These are phyloP conservation scores for Penicillium sp. DNA, from an alignment of 2,329 filamentous ascomycete genomes.

Conservation along the genomic window DNA sequence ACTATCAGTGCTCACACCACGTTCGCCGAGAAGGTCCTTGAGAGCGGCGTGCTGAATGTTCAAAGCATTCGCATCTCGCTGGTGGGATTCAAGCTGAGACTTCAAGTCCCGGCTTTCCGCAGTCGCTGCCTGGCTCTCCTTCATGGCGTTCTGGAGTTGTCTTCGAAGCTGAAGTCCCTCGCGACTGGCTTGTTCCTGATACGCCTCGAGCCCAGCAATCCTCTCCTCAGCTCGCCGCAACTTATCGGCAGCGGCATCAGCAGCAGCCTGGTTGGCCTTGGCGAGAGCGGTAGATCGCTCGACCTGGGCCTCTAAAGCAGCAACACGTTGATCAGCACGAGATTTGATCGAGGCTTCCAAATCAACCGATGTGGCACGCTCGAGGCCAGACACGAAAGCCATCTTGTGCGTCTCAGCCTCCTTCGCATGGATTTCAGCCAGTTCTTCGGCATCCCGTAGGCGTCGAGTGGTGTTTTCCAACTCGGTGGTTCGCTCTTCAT, in stretches of 20 bases:
- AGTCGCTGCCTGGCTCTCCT: conserved; percentile 80
- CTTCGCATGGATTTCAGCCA: conserved; percentile 82
- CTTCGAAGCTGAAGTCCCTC: conserved; percentile 88
- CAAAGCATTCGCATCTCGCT: conserved; percentile 92
- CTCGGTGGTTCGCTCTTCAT: conserved; percentile 78
- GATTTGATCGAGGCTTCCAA: conserved; percentile 40
- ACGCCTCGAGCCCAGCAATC: conserved; percentile 93
- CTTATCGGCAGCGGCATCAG: conserved; percentile 83
- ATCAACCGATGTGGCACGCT: conserved; percentile 64
- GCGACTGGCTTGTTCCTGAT: conserved; percentile 94
- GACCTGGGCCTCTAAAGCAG: conserved; percentile 77
- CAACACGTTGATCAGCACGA: conserved; percentile 60
- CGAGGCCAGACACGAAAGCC: conserved; percentile 79
- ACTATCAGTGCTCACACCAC: conserved; percentile 75
- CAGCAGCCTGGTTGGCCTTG: conserved; percentile 85
- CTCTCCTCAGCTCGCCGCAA: conserved; percentile 91
- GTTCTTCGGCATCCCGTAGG: conserved; percentile 81
- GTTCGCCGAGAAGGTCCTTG: conserved; percentile 88
- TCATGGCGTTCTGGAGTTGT: conserved; percentile 82
- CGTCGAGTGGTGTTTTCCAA: conserved; percentile 74
- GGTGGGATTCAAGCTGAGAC: conserved; percentile 79
- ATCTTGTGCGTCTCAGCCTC: conserved; percentile 85
- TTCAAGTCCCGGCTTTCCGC: conserved; percentile 80
- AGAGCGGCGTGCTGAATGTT: conserved; percentile 89
- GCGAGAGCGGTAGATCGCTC: conserved; percentile 77